These are phyloP conservation scores for Metahyphopichia silvanorum DNA, from an alignment of 805 yeast species.

Conservation along the genomic window DNA sequence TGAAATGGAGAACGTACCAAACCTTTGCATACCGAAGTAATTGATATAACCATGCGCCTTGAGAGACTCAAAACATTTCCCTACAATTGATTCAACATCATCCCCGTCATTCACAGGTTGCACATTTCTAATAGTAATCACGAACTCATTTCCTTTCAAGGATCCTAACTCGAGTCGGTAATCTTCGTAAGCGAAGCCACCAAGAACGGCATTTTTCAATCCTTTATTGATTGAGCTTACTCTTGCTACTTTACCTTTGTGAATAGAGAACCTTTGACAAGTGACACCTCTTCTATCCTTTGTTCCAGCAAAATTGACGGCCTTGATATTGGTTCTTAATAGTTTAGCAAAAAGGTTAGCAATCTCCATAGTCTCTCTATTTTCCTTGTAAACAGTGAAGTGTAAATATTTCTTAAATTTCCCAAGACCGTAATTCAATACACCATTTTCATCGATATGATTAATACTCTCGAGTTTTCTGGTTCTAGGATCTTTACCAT, in stretches of 20 bases:
- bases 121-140: slow-evolving; percentile 79
- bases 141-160: slow-evolving; percentile 82
- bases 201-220: slow-evolving; percentile 73
- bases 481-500: slow-evolving; percentile 28
- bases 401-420: slow-evolving; percentile 65
- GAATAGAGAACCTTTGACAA: slow-evolving; percentile 73
- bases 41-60: slow-evolving; percentile 77
- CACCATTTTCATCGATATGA: slow-evolving; percentile 47
- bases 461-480: slow-evolving; percentile 36
- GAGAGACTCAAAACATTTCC: slow-evolving; percentile 54
- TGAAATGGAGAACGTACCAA: slow-evolving; percentile 92
- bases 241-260: slow-evolving; percentile 68
- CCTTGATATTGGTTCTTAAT: slow-evolving; percentile 68
- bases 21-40: slow-evolving; percentile 97
- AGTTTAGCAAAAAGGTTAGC: slow-evolving; percentile 71
- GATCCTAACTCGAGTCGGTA: slow-evolving; percentile 72
- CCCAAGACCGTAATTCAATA: slow-evolving; percentile 71
- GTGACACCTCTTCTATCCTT: slow-evolving; percentile 97
- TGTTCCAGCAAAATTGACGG: slow-evolving; percentile 86
- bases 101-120: slow-evolving; percentile 28
- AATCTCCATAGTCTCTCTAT: slow-evolving; percentile 96
- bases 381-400: slow-evolving; percentile 85
- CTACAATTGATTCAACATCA: slow-evolving; percentile 44
- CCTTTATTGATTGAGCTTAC: slow-evolving; percentile 73
- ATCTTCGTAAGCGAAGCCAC: slow-evolving; percentile 71